These are phyloP conservation scores for Isatis lusitanica DNA, from an alignment of 441 rosid species.

Conservation along the genomic window DNA sequence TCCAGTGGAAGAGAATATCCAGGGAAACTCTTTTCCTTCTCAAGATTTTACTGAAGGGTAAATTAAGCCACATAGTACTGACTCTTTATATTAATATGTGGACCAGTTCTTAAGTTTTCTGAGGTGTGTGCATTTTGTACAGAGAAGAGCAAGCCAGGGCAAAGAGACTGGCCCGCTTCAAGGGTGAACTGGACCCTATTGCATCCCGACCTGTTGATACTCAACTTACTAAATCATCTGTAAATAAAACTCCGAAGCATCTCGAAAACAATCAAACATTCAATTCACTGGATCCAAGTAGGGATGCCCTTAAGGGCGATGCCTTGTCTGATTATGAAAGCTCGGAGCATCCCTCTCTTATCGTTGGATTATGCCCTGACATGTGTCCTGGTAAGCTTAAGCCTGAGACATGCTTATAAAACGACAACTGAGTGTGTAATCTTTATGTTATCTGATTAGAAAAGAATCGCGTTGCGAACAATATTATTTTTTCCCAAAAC, in stretches of 20 bases:
- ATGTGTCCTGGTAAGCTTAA: slow-evolving; percentile 93
- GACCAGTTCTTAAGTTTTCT: slow-evolving; percentile 24
- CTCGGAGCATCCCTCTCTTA: slow-evolving; percentile 56
- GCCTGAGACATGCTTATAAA: slow-evolving; percentile 28
- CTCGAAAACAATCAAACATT: slow-evolving; percentile 42
- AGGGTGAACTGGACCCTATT: slow-evolving; percentile 64
- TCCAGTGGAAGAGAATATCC: slow-evolving; percentile 45
- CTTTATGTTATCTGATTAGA: slow-evolving; percentile 26
- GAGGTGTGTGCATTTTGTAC: slow-evolving; percentile 19
- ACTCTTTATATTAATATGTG: slow-evolving; percentile 16
- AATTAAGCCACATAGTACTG: slow-evolving; percentile 23
- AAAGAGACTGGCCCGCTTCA: slow-evolving; percentile 89
- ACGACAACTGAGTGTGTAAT: slow-evolving; percentile 13
- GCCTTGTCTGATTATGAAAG: slow-evolving; percentile 57
- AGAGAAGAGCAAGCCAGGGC: slow-evolving; percentile 97
- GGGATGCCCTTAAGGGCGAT: slow-evolving; percentile 46
- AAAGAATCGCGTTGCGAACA: neutral
- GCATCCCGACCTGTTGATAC: slow-evolving; percentile 43
- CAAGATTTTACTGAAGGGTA: slow-evolving; percentile 75
- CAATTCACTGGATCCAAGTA: slow-evolving; percentile 42
- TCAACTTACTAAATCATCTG: slow-evolving; percentile 47
- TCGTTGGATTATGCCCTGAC: slow-evolving; percentile 88
- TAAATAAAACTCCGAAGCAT: slow-evolving; percentile 41
- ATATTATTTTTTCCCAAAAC: slow-evolving; percentile 14
- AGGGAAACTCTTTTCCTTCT: slow-evolving; percentile 41